These are phyloP conservation scores for Phytophthora tubulina DNA, from an alignment of 352 stramenopile genomes.

Conservation along the genomic window DNA sequence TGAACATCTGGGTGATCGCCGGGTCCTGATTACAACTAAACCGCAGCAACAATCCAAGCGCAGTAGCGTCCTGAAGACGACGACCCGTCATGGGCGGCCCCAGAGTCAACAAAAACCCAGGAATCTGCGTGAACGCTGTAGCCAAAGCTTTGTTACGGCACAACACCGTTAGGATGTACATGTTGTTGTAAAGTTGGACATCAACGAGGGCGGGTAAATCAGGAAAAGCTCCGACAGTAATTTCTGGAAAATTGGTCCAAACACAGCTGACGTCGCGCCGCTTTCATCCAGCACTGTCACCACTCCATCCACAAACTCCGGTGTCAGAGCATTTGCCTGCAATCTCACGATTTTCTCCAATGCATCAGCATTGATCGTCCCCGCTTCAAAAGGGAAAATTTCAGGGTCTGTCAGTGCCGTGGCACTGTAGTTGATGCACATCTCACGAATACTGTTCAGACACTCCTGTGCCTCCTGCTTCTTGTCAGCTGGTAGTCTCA, in stretches of 20 bases:
- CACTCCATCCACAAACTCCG: slow-evolving; percentile 69
- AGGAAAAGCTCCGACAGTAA: slow-evolving; percentile 81
- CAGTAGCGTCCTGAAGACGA: slow-evolving; percentile 80
- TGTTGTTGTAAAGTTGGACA: slow-evolving; percentile 81
- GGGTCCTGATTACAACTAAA: slow-evolving; percentile 81
- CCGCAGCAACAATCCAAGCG: slow-evolving; percentile 77
- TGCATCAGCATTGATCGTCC: slow-evolving; percentile 72
- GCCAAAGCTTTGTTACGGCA: slow-evolving; percentile 78
- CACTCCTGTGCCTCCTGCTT: slow-evolving; percentile 65
- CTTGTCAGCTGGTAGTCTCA: slow-evolving; percentile 54
- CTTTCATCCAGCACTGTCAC: slow-evolving; percentile 62
- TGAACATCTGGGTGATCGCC: slow-evolving; percentile 82
- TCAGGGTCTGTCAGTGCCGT: slow-evolving; percentile 86
- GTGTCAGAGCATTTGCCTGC: slow-evolving; percentile 62
- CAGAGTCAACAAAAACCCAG: slow-evolving; percentile 74
- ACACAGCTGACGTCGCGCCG: slow-evolving; percentile 56
- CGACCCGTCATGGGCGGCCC: slow-evolving; percentile 67
- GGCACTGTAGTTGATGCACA: slow-evolving; percentile 89
- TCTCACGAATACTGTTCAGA: slow-evolving; percentile 66
- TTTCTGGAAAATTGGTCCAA: slow-evolving; percentile 85
- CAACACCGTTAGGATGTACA: slow-evolving; percentile 70
- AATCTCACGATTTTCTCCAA: slow-evolving; percentile 76
- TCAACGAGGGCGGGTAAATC: slow-evolving; percentile 79
- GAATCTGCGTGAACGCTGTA: slow-evolving; percentile 68
- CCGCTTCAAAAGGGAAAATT: slow-evolving; percentile 82